Conservation (phyloP, 805 yeast genomes). For the Maudiozyma pseudohumilis region DNA sequence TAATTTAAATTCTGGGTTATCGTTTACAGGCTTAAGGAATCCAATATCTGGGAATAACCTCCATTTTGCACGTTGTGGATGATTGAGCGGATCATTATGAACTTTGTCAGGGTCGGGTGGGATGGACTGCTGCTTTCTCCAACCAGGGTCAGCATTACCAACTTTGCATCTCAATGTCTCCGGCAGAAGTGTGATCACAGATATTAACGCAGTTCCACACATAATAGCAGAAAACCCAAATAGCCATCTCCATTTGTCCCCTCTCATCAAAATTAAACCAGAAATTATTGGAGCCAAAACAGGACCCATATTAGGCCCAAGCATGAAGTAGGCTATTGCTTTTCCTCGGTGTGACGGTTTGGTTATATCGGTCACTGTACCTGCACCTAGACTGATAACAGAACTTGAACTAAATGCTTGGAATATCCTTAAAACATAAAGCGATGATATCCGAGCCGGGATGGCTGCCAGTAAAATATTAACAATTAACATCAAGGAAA, state of each 20-base stretch:
- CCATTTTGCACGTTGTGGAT: conserved; percentile 8
- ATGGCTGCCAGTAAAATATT: conserved; percentile 54
- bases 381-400: conserved; percentile 87
- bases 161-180: conserved; percentile 68
- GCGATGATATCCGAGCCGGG: conserved; percentile 59
- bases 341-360: conserved; percentile 60
- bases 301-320: conserved; percentile 86
- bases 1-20: conserved; percentile 14
- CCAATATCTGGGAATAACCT: conserved; percentile 18
- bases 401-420: conserved; percentile 81
- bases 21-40: conserved; percentile 20
- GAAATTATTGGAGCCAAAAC: conserved; percentile 76
- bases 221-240: conserved; percentile 69
- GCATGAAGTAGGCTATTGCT: conserved; percentile 75
- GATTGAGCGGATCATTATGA: too few species aligned
- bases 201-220: conserved; percentile 43
- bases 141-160: conserved; percentile 37
- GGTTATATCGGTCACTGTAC: conserved; percentile 72
- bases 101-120: neutral
- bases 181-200: conserved; percentile 54
- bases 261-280: conserved; percentile 59
- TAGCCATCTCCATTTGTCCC: conserved; percentile 77
- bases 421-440: conserved; percentile 55
- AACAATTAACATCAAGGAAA: conserved; percentile 46
- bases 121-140: conserved; percentile 9